A percentile compares a stretch with the other conserved stretches of the same genome.
phyloP scores from a whole-genome alignment of 192 early-diverging fungal species.

The Podochytrium sp. region DNA sequence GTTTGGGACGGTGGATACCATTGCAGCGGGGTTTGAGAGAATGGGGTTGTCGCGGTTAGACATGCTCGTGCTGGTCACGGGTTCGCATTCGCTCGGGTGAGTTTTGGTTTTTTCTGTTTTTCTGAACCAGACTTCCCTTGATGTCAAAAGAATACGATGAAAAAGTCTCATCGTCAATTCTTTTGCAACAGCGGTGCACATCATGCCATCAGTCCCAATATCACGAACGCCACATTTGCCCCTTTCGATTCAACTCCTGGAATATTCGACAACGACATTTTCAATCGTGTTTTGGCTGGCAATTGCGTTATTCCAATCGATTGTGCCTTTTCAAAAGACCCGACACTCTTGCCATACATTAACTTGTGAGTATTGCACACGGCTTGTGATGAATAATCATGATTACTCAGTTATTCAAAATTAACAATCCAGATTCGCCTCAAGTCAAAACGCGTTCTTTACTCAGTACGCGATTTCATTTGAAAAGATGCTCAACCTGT shows the following conservation, averaged over 20 bases:
- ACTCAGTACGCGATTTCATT: constrained; percentile 35
- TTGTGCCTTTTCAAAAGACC: constrained; percentile 34
- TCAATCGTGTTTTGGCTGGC: constrained; percentile 30
- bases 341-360: constrained; percentile 15
- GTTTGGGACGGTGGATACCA: background rate
- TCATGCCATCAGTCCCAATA: constrained; percentile 18
- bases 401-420: too few species aligned
- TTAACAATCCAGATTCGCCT: too few species aligned
- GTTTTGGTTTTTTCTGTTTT: too few species aligned
- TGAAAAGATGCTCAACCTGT: constrained; percentile 26
- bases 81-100: constrained; percentile 37
- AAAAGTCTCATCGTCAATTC: too few species aligned
- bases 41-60: constrained; percentile 23
- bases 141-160: too few species aligned
- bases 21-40: background rate
- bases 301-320: constrained; percentile 35
- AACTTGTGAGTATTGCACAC: constrained; percentile 10
- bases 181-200: constrained; percentile 12
- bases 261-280: constrained; percentile 43
- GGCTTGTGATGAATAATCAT: background rate
- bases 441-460: constrained; percentile 36
- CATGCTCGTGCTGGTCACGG: constrained; percentile 36
- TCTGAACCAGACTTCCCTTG: background rate
- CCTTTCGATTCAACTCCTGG: constrained; percentile 42
- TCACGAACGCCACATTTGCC: constrained; percentile 32